These are phyloP conservation scores for Pichia sp. DNA, from an alignment of 1,139 yeast species.

Conservation along the genomic window DNA sequence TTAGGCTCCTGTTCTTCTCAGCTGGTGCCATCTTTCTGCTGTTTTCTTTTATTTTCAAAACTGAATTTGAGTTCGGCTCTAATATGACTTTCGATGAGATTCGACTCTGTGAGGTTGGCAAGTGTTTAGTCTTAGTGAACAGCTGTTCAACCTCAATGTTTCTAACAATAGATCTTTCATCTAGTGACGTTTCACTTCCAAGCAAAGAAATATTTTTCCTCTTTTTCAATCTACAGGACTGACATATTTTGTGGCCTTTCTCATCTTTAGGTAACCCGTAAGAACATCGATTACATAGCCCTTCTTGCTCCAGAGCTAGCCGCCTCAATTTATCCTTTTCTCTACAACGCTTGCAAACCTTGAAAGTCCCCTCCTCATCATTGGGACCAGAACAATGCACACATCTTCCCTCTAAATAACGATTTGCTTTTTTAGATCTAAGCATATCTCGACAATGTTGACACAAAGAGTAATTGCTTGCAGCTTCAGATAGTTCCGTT, in stretches of 20 bases:
- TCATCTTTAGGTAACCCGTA: constrained; percentile 42
- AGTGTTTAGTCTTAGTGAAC: constrained; percentile 1
- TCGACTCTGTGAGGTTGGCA: background rate
- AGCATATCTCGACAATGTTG: constrained; percentile 53
- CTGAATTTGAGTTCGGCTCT: background rate
- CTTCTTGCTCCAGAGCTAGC: constrained; percentile 50
- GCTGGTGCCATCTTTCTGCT: background rate
- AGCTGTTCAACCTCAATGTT: constrained; percentile 4
- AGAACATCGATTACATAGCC: constrained; percentile 62
- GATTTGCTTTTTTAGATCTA: constrained; percentile 49
- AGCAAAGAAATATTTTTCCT: constrained; percentile 30
- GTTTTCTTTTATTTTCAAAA: background rate
- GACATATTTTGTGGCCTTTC: constrained; percentile 54
- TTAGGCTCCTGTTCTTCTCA: background rate
- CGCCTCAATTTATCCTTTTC: constrained; percentile 57
- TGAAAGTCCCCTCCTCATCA: constrained; percentile 38
- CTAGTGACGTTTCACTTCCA: background rate
- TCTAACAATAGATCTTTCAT: constrained; percentile 17
- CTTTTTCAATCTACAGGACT: constrained; percentile 49
- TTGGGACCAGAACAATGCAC: constrained; percentile 65
- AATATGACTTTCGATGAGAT: too few relatives aligned
- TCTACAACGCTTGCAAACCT: constrained; percentile 61
- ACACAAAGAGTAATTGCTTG: constrained; percentile 45
- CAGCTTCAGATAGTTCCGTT: constrained; percentile 40
- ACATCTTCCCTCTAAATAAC: constrained; percentile 62